phyloP scores from a whole-genome alignment of 768 basidiomycete species.

The Russula foetens region DNA sequence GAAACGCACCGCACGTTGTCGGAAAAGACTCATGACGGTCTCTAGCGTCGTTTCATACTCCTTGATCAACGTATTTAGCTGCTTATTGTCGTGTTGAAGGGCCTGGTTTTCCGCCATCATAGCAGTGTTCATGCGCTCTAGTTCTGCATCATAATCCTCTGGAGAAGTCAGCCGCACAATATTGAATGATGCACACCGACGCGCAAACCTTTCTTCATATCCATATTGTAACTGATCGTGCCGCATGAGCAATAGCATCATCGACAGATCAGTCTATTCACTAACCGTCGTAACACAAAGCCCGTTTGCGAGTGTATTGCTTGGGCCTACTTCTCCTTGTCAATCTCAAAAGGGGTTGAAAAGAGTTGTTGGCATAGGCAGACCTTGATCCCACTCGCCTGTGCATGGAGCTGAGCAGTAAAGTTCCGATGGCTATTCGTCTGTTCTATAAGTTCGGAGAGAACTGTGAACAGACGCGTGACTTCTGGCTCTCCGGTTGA shows the following conservation, averaged over 20 bases:
- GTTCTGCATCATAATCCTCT: conserved; percentile 88
- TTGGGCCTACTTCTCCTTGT: conserved; percentile 48
- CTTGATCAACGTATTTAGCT: conserved; percentile 81
- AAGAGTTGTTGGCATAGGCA: conserved; percentile 29
- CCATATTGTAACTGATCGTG: conserved; percentile 69
- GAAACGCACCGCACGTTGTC: conserved; percentile 79
- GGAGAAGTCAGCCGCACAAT: conserved; percentile 8
- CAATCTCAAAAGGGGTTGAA: not conserved
- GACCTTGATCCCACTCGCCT: conserved; percentile 77
- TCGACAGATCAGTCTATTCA: conserved; percentile 10
- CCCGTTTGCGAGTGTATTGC: conserved; percentile 87
- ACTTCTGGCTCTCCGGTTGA: conserved; percentile 46
- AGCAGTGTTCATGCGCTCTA: conserved; percentile 80
- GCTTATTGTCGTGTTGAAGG: conserved; percentile 92
- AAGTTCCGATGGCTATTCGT: conserved; percentile 69
- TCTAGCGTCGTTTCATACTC: conserved; percentile 97
- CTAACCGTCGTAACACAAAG: conserved; percentile 78
- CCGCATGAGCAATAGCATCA: not conserved
- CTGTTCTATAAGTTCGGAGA: conserved; percentile 78
- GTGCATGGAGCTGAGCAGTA: conserved; percentile 62
- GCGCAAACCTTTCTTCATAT: conserved; percentile 67
- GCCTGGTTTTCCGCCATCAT: conserved; percentile 77
- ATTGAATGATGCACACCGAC: not conserved
- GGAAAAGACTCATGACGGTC: conserved; percentile 86
- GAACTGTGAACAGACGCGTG: conserved; percentile 52